These are phyloP conservation scores for Malus hybrid DNA, from an alignment of 331 rosid genomes.

Conservation along the genomic window DNA sequence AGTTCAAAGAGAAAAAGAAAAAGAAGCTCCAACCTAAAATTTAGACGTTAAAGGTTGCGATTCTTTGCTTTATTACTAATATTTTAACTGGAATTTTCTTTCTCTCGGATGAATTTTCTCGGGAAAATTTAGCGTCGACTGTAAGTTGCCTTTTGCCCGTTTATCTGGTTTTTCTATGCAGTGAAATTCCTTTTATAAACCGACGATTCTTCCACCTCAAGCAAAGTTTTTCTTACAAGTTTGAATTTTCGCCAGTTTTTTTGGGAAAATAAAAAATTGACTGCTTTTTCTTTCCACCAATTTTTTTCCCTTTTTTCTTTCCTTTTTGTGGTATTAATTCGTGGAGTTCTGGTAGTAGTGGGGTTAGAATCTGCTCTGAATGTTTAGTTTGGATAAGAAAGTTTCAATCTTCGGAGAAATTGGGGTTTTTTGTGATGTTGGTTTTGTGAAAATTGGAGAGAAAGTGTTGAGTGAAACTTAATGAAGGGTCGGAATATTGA, in stretches of 20 bases:
- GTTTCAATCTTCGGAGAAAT: constrained; percentile 11
- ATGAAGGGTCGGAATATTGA: constrained; percentile 8
- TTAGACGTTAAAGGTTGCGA: constrained; percentile 9
- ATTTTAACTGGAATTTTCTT: not conserved
- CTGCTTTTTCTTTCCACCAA: not conserved
- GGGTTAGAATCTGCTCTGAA: constrained; percentile 13
- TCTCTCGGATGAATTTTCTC: constrained; percentile 19
- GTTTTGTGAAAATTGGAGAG: constrained; percentile 18
- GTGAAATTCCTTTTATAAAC: constrained; percentile 29
- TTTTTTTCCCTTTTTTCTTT: not conserved
- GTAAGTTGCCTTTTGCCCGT: constrained; percentile 28
- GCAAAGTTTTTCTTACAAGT: constrained; percentile 27
- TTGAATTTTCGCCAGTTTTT: constrained; percentile 15
- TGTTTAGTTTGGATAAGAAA: constrained; percentile 24
- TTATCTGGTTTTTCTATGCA: constrained; percentile 17
- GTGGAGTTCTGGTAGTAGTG: not conserved
- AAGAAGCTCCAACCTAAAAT: not conserved
- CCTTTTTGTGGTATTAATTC: constrained; percentile 7
- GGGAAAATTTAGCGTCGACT: constrained; percentile 25
- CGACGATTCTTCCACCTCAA: constrained; percentile 52
- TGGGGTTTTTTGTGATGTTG: constrained; percentile 13
- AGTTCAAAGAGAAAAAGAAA: not conserved
- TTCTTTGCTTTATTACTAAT: not conserved
- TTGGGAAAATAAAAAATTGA: not conserved
- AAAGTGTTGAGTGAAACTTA: constrained; percentile 18